phyloP scores from a whole-genome alignment of 192 early-diverging fungal genomes.

The Backusella luteola region DNA sequence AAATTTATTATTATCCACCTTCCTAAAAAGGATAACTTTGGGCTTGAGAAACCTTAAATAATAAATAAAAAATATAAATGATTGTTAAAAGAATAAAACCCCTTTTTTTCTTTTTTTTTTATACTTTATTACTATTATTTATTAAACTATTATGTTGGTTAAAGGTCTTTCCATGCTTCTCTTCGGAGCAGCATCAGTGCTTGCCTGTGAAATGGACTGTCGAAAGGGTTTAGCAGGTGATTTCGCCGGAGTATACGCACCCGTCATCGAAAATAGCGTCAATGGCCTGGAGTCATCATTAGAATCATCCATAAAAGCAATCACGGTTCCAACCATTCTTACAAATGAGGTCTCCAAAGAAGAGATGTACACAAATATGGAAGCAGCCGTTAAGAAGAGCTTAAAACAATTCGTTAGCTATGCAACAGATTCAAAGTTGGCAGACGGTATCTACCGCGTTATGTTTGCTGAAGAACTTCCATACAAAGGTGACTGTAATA shows the following conservation, averaged over 20 bases:
- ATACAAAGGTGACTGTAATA: slow-evolving; percentile 60
- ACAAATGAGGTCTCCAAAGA: slow-evolving; percentile 18
- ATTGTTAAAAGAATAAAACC: neutral
- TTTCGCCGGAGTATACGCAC: slow-evolving; percentile 44
- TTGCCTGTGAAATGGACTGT: slow-evolving; percentile 53
- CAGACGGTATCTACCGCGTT: slow-evolving; percentile 36
- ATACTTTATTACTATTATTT: slow-evolving; percentile 11
- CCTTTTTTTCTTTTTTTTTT: slow-evolving; percentile 6
- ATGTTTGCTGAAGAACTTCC: slow-evolving; percentile 48
- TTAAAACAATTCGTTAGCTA: slow-evolving; percentile 19
- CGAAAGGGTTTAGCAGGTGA: slow-evolving; percentile 45
- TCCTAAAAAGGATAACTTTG: slow-evolving; percentile 5
- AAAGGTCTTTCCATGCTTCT: slow-evolving; percentile 3
- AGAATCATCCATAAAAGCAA: slow-evolving; percentile 20
- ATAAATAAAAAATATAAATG: slow-evolving; percentile 4
- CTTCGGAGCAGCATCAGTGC: slow-evolving; percentile 6
- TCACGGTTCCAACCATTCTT: slow-evolving; percentile 25
- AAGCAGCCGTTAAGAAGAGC: slow-evolving; percentile 17
- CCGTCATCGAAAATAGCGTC: slow-evolving; percentile 35
- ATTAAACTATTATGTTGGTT: slow-evolving; percentile 7
- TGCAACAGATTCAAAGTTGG: slow-evolving; percentile 30
- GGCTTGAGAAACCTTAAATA: slow-evolving; percentile 5
- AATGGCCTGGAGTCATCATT: slow-evolving; percentile 20
- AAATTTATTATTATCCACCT: slow-evolving; percentile 2
- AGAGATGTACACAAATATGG: slow-evolving; percentile 17